phyloP scores from a whole-genome alignment of 2,329 filamentous ascomycete genomes.

The Diaporthe sp. region DNA sequence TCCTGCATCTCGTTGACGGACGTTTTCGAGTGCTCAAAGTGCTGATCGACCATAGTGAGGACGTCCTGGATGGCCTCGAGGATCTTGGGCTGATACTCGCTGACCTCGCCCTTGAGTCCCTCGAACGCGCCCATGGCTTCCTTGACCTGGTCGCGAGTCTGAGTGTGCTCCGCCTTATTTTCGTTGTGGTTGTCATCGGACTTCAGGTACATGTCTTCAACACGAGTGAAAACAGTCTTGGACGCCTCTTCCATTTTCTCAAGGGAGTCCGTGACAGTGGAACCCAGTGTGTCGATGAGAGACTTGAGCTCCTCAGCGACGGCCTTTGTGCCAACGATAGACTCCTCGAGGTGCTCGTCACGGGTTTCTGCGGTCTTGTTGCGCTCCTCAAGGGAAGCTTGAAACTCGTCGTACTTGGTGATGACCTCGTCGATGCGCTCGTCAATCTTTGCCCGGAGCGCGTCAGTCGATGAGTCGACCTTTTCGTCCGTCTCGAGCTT shows the following conservation, averaged over 20 bases:
- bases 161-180: conserved; percentile 81
- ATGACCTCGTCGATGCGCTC: conserved; percentile 81
- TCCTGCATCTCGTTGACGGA: conserved; percentile 66
- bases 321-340: conserved; percentile 78
- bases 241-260: conserved; percentile 91
- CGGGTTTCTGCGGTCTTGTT: conserved; percentile 79
- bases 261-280: conserved; percentile 81
- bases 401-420: conserved; percentile 88
- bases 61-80: conserved; percentile 88
- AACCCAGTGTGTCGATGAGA: conserved; percentile 85
- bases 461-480: conserved; percentile 67
- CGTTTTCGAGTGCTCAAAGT: conserved; percentile 87
- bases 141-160: conserved; percentile 83
- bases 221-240: conserved; percentile 84
- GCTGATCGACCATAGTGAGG: conserved; percentile 82
- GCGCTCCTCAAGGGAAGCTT: conserved; percentile 78
- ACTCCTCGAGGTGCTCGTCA: conserved; percentile 77
- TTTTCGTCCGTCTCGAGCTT: conserved; percentile 89
- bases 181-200: conserved; percentile 81
- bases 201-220: conserved; percentile 81
- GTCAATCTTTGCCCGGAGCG: conserved; percentile 66
- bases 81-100: conserved; percentile 89
- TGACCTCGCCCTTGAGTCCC: conserved; percentile 80
- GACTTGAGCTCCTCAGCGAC: conserved; percentile 89
- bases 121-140: conserved; percentile 79